phyloP scores from a whole-genome alignment of 179 eudicot species.

The Camellia oleifera region DNA sequence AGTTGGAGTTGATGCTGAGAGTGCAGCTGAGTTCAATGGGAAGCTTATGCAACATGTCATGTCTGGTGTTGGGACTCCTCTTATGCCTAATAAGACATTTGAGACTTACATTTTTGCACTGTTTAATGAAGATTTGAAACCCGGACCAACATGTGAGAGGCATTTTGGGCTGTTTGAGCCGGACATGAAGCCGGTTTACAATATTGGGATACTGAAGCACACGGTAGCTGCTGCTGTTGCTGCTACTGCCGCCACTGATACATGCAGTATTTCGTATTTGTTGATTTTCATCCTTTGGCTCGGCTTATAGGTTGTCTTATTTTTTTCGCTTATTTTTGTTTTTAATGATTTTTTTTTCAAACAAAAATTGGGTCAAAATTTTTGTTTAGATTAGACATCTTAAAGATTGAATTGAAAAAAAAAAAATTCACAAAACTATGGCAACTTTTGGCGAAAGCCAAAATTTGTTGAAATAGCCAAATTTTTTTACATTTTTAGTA shows the following conservation, averaged over 20 bases:
- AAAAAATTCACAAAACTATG: no score
- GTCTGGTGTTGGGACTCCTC: constrained; percentile 61
- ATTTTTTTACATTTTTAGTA: no score
- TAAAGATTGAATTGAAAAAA: no score
- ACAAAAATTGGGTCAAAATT: no score
- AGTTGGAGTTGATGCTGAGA: constrained; percentile 40
- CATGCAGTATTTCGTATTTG: neutral
- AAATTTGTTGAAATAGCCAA: no score
- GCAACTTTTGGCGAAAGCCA: no score
- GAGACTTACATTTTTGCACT: constrained; percentile 66
- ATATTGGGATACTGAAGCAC: constrained; percentile 44
- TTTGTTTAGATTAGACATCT: no score
- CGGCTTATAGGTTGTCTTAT: no score
- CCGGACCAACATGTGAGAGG: constrained; percentile 54
- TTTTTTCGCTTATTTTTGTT: no score
- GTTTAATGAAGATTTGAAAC: constrained; percentile 61
- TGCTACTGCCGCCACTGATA: constrained; percentile 8
- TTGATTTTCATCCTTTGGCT: constrained; percentile 1
- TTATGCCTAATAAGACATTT: constrained; percentile 62
- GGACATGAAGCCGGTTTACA: constrained; percentile 45
- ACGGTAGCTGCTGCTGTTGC: constrained; percentile 18
- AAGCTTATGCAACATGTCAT: constrained; percentile 44
- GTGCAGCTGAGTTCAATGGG: constrained; percentile 47
- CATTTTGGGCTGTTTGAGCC: constrained; percentile 63
- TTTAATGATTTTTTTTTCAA: no score